phyloP scores from a whole-genome alignment of 768 basidiomycete genomes.

The Hygrocybe coccinea region DNA sequence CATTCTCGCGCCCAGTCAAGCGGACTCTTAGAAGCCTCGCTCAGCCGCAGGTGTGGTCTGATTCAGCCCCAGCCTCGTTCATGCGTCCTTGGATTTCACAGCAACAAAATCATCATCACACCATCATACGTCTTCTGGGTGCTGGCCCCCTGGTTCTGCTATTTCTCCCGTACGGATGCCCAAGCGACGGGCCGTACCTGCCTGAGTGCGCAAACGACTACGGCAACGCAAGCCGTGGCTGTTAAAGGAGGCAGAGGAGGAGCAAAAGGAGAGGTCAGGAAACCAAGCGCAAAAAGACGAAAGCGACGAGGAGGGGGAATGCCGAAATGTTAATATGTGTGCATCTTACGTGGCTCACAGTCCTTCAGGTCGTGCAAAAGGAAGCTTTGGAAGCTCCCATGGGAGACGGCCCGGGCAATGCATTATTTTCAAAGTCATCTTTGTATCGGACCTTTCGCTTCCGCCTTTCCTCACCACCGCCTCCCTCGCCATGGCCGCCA shows the following conservation, averaged over 20 bases:
- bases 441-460: constrained; percentile 8
- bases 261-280: constrained; percentile 33
- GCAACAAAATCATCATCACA: no score
- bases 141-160: constrained; percentile 19
- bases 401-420: background rate
- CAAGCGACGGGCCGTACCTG: constrained; percentile 51
- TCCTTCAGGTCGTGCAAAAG: background rate
- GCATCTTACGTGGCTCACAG: background rate
- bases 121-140: background rate
- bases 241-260: constrained; percentile 49
- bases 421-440: constrained; percentile 10
- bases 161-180: constrained; percentile 17
- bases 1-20: constrained; percentile 25
- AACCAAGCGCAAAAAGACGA: constrained; percentile 35
- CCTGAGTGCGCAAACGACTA: constrained; percentile 68
- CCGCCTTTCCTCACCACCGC: constrained; percentile 3
- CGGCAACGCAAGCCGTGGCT: constrained; percentile 62
- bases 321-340: constrained; percentile 8
- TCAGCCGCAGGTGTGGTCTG: constrained; percentile 1
- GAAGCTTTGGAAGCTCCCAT: background rate
- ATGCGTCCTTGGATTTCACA: no score
- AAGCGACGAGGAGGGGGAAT: constrained; percentile 22
- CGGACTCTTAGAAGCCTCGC: constrained; percentile 28
- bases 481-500: background rate
- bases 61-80: background rate